Conservation (phyloP, 495 filamentous ascomycete genomes). For the Trichoderma reesei region DNA sequence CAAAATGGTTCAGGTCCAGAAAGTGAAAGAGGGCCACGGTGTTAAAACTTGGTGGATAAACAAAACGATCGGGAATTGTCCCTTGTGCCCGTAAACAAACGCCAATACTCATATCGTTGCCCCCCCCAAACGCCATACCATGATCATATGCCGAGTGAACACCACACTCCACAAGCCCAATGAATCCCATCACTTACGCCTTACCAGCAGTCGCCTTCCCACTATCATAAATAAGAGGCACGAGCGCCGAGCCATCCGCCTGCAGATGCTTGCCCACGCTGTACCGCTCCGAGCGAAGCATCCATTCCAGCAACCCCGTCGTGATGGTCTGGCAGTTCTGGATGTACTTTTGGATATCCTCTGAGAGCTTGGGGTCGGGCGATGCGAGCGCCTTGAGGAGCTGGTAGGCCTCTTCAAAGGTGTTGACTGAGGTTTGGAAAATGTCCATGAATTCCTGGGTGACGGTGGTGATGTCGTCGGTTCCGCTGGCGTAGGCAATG, state of each 20-base stretch:
- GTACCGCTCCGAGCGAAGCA: background rate
- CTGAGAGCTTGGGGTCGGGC: background rate
- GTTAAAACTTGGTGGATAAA: too few species aligned
- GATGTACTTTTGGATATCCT: background rate
- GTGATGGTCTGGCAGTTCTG: background rate
- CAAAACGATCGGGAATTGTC: too few species aligned
- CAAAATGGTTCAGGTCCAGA: too few species aligned
- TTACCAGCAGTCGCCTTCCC: too few species aligned
- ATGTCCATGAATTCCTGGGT: background rate
- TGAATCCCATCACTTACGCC: too few species aligned
- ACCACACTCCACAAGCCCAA: too few species aligned
- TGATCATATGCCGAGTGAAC: too few species aligned
- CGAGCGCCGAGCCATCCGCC: background rate
- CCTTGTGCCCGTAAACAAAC: too few species aligned
- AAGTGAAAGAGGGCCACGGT: too few species aligned
- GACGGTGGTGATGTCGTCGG: background rate
- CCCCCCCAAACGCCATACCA: too few species aligned
- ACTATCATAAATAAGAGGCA: background rate
- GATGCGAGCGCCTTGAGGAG: background rate
- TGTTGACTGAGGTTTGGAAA: background rate
- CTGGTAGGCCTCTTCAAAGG: background rate
- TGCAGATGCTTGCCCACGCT: background rate
- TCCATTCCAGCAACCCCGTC: background rate
- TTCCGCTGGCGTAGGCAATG: background rate
- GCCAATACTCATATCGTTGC: too few species aligned